These are phyloP conservation scores for Nissolia schottii DNA, from an alignment of 306 rosid species.

Conservation along the genomic window DNA sequence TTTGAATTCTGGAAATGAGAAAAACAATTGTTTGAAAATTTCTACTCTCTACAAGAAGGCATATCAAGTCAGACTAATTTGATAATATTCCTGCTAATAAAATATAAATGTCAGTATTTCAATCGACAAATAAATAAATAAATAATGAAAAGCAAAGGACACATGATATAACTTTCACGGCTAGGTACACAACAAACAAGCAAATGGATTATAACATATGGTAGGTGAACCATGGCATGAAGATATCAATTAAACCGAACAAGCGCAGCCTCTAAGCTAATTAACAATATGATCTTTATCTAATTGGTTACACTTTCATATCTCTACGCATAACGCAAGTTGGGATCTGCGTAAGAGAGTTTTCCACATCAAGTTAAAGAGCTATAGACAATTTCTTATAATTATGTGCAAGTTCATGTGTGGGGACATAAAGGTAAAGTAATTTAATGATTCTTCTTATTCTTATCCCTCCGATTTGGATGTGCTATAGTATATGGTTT, in stretches of 20 bases:
- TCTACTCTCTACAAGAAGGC: too few relatives aligned
- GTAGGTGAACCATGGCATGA: conserved; percentile 28
- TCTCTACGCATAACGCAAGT: conserved; percentile 46
- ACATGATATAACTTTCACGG: conserved; percentile 31
- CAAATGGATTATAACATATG: conserved; percentile 22
- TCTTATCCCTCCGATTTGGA: conserved; percentile 7
- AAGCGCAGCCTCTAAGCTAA: background rate
- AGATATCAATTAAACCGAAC: conserved; percentile 3
- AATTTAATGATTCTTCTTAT: conserved; percentile 21
- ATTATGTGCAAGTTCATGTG: conserved; percentile 8
- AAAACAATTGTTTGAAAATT: too few relatives aligned
- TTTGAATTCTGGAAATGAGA: too few relatives aligned
- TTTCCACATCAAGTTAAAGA: conserved; percentile 32
- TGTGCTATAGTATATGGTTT: conserved; percentile 3
- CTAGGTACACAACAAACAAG: conserved; percentile 19
- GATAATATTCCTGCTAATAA: too few relatives aligned
- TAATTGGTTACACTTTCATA: conserved; percentile 24
- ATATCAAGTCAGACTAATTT: too few relatives aligned
- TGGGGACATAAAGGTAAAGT: conserved; percentile 38
- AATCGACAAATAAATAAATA: too few relatives aligned
- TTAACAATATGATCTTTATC: background rate
- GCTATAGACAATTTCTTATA: background rate
- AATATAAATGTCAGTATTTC: too few relatives aligned
- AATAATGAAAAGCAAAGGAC: conserved; percentile 15
- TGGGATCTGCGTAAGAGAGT: conserved; percentile 23